phyloP scores from a whole-genome alignment of 129 eudicot species.

The Sambucus nigra region DNA sequence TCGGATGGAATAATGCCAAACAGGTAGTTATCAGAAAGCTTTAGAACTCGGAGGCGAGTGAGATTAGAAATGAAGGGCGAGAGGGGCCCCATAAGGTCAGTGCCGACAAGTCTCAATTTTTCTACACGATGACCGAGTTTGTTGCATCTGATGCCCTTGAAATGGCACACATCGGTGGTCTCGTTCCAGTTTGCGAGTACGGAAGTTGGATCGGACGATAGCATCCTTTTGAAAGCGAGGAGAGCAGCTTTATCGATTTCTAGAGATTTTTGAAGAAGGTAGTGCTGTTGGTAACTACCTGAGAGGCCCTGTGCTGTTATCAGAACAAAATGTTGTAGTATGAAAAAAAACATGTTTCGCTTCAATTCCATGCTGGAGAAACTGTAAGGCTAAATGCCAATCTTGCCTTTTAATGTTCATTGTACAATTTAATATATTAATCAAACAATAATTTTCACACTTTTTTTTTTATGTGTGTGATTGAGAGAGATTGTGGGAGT shows the following conservation, averaged over 20 bases:
- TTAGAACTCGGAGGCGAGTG: slow-evolving; percentile 26
- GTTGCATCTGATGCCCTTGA: slow-evolving; percentile 37
- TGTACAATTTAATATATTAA: neutral
- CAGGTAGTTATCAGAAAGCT: slow-evolving; percentile 23
- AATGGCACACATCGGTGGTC: slow-evolving; percentile 39
- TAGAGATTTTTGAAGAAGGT: slow-evolving; percentile 17
- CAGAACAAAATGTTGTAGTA: slow-evolving; percentile 17
- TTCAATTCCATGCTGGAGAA: slow-evolving; percentile 21
- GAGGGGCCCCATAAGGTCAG: slow-evolving; percentile 29
- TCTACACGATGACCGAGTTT: slow-evolving; percentile 25
- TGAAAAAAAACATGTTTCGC: slow-evolving; percentile 13
- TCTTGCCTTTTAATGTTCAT: slow-evolving; percentile 4
- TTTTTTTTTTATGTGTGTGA: neutral
- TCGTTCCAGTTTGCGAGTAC: slow-evolving; percentile 54
- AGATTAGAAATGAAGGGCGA: slow-evolving; percentile 41
- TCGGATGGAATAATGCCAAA: slow-evolving; percentile 37
- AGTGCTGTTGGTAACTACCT: slow-evolving; percentile 1
- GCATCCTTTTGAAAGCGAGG: slow-evolving; percentile 38
- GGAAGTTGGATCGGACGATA: slow-evolving; percentile 31
- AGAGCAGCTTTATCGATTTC: slow-evolving; percentile 37
- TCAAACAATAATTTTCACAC: neutral
- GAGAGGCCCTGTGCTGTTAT: slow-evolving; percentile 1
- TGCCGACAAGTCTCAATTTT: slow-evolving; percentile 16
- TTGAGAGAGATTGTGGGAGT: neutral
- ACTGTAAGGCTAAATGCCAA: slow-evolving; percentile 1